Conservation (phyloP, 176 grass and related monocot species). For the Alloteropsis semialata region DNA sequence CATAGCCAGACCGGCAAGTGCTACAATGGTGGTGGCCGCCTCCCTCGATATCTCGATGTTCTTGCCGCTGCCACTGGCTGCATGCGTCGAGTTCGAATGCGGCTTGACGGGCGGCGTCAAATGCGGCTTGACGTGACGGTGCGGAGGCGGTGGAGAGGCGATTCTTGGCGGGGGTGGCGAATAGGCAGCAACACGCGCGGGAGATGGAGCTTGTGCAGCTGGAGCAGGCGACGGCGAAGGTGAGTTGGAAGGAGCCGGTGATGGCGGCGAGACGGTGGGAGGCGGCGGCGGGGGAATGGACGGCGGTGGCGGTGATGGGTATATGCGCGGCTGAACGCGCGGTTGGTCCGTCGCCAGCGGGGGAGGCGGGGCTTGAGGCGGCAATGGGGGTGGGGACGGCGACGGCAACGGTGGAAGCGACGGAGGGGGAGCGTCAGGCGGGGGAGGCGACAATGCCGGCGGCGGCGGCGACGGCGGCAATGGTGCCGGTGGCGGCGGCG, state of each 20-base stretch:
- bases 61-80: neutral
- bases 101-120: slow-evolving; percentile 7
- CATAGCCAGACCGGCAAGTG: slow-evolving; percentile 46
- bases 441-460: slow-evolving; percentile 41
- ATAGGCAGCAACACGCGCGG: slow-evolving; percentile 8
- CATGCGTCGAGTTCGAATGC: slow-evolving; percentile 35
- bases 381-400: slow-evolving; percentile 20
- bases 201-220: slow-evolving; percentile 28
- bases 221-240: slow-evolving; percentile 36
- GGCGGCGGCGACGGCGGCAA: slow-evolving; percentile 25
- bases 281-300: slow-evolving; percentile 42
- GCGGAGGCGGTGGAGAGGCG: slow-evolving; percentile 20
- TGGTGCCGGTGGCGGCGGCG: neutral
- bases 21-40: slow-evolving; percentile 50
- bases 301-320: slow-evolving; percentile 54
- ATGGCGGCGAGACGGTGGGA: slow-evolving; percentile 37
- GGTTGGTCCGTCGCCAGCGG: slow-evolving; percentile 25
- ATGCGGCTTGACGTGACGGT: slow-evolving; percentile 32
- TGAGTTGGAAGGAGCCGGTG: slow-evolving; percentile 35
- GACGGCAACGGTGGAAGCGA: slow-evolving; percentile 24
- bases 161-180: slow-evolving; percentile 35
- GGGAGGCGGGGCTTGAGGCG: slow-evolving; percentile 37
- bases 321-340: slow-evolving; percentile 39
- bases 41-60: slow-evolving; percentile 65
- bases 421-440: slow-evolving; percentile 35